phyloP scores from a whole-genome alignment of 495 filamentous ascomycete species.

The Hypoxylon crocopeplum region DNA sequence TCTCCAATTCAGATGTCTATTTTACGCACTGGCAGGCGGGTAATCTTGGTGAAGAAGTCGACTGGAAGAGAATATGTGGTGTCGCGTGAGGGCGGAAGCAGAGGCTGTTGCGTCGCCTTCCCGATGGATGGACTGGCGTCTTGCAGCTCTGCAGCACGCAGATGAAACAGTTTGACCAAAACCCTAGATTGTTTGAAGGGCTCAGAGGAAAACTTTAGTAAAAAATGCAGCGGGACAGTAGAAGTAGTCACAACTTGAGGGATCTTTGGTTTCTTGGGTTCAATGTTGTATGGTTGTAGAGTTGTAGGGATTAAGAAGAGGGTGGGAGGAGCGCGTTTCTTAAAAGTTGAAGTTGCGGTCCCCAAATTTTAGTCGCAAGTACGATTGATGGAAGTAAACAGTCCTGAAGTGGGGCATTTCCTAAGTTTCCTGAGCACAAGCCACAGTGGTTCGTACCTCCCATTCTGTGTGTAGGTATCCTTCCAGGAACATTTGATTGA shows the following conservation, averaged over 20 bases:
- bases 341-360: constrained; percentile 36
- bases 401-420: constrained; percentile 28
- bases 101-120: constrained; percentile 13
- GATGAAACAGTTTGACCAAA: constrained; percentile 10
- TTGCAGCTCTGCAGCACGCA: constrained; percentile 12
- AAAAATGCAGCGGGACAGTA: background rate
- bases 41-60: too few species aligned
- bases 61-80: constrained; percentile 10
- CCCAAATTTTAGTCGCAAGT: constrained; percentile 35
- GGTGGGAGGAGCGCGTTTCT: constrained; percentile 24
- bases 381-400: constrained; percentile 37
- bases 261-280: too few species aligned
- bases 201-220: background rate
- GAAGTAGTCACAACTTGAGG: constrained; percentile 16
- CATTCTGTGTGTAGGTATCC: too few species aligned
- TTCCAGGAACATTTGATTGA: too few species aligned
- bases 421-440: constrained; percentile 16
- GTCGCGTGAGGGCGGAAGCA: constrained; percentile 32
- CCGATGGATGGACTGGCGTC: constrained; percentile 1
- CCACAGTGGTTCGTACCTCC: too few species aligned
- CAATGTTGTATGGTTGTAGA: too few species aligned
- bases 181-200: constrained; percentile 1
- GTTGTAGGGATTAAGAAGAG: too few species aligned
- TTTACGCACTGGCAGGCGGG: too few species aligned
- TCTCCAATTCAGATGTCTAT: too few species aligned